These are phyloP conservation scores for Colletotrichum sp. DNA, from an alignment of 2,329 filamentous ascomycete genomes.

Conservation along the genomic window DNA sequence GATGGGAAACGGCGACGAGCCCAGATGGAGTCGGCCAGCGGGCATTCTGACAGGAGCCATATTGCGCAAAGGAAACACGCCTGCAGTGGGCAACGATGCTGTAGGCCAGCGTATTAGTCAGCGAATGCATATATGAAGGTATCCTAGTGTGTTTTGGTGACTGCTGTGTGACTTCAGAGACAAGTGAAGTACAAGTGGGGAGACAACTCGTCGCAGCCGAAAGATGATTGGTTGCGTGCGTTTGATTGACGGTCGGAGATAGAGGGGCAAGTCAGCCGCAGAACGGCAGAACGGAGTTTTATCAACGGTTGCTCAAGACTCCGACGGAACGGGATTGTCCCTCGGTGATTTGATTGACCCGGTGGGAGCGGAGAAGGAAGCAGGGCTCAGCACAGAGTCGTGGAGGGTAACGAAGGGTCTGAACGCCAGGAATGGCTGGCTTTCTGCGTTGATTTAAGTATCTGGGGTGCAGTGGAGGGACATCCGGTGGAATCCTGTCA, in stretches of 20 bases:
- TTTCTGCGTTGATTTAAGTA: background rate
- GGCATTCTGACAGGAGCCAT: background rate
- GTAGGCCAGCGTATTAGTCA: background rate
- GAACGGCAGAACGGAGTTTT: background rate
- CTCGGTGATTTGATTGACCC: background rate
- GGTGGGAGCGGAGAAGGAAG: background rate
- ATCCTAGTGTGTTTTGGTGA: background rate
- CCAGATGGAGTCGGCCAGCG: background rate
- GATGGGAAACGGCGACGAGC: background rate
- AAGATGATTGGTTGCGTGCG: background rate
- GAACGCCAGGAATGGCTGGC: background rate
- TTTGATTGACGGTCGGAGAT: background rate
- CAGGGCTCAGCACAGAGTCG: background rate
- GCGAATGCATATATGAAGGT: conserved; percentile 5
- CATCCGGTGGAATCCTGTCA: background rate
- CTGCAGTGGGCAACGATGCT: background rate
- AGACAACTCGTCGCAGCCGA: background rate
- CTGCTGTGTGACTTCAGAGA: background rate
- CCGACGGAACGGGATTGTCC: background rate
- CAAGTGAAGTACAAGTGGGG: background rate
- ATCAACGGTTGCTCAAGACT: background rate
- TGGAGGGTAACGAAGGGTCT: background rate
- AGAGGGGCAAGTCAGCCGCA: background rate
- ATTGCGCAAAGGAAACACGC: background rate
- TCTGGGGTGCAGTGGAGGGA: background rate